Percentiles rank a stretch among this genome's conserved stretches.
phyloP scores from a whole-genome alignment of 345 rosid species.

The Raphanus raphanistrum region DNA sequence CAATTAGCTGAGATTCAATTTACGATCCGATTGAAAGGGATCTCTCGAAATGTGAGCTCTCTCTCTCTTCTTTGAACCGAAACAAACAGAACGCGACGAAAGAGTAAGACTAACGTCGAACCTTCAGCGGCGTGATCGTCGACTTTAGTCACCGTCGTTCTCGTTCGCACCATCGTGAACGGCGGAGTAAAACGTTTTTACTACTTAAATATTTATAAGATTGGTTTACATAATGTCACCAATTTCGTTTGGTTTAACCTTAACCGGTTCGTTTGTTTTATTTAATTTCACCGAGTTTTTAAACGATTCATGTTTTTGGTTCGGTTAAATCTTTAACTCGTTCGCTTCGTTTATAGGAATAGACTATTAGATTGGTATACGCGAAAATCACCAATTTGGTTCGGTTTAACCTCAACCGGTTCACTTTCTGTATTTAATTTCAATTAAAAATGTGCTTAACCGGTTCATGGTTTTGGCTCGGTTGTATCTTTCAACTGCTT shows the following conservation, averaged over 20 bases:
- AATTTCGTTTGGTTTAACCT: background rate
- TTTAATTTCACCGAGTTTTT: no score
- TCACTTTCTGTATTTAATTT: background rate
- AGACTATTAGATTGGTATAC: background rate
- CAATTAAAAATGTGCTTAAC: background rate
- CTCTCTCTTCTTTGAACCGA: no score
- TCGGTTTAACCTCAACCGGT: background rate
- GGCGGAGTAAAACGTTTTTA: slow-evolving; percentile 2
- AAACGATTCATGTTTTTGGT: no score
- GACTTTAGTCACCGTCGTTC: background rate
- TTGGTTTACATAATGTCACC: background rate
- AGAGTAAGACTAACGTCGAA: slow-evolving; percentile 4
- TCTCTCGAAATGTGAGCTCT: background rate
- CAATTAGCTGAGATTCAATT: background rate
- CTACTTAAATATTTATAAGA: background rate
- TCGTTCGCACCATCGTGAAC: slow-evolving; percentile 9
- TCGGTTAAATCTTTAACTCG: no score
- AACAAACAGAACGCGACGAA: background rate
- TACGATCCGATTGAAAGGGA: background rate
- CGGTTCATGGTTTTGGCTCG: no score
- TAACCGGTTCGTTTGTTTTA: no score
- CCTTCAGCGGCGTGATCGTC: slow-evolving; percentile 23
- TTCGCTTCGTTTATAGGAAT: no score
- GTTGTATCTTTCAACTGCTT: no score
- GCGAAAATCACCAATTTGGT: background rate